phyloP scores from a whole-genome alignment of 2,329 filamentous ascomycete genomes.

The Botrytis sinoallii region DNA sequence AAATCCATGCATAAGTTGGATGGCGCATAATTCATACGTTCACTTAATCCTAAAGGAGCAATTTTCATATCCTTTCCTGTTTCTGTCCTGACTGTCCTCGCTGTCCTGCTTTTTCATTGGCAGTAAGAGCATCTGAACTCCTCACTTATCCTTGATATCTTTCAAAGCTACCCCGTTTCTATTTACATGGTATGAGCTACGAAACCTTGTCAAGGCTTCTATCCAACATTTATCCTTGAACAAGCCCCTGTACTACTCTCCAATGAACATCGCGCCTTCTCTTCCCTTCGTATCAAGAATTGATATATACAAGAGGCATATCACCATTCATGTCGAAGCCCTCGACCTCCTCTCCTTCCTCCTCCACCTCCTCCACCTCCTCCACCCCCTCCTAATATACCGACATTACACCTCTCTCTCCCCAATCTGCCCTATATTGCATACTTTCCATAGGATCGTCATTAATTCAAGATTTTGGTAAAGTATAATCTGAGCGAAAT shows the following conservation, averaged over 20 bases:
- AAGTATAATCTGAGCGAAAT: conserved; percentile 14
- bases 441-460: conserved; percentile 5
- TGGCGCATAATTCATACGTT: conserved; percentile 1
- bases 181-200: conserved; percentile 4
- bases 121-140: background rate
- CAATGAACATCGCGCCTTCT: conserved; percentile 11
- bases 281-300: conserved; percentile 8
- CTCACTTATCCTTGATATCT: conserved; percentile 2
- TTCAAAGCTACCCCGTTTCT: conserved; percentile 1
- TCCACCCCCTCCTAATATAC: background rate
- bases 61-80: background rate
- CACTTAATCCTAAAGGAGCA: conserved; percentile 6
- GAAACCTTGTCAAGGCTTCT: conserved; percentile 5
- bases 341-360: conserved; percentile 5
- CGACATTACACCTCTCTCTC: background rate
- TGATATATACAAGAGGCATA: conserved; percentile 14
- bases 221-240: conserved; percentile 15
- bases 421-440: background rate
- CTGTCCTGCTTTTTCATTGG: conserved; percentile 7
- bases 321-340: conserved; percentile 2
- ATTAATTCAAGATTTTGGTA: conserved; percentile 4
- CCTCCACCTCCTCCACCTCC: conserved; percentile 11
- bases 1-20: conserved; percentile 10
- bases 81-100: background rate
- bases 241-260: background rate